Evolutionary conservation across 1,139 yeast species (phyloP).

Genomic region (Zygoascus sp.): DNA sequence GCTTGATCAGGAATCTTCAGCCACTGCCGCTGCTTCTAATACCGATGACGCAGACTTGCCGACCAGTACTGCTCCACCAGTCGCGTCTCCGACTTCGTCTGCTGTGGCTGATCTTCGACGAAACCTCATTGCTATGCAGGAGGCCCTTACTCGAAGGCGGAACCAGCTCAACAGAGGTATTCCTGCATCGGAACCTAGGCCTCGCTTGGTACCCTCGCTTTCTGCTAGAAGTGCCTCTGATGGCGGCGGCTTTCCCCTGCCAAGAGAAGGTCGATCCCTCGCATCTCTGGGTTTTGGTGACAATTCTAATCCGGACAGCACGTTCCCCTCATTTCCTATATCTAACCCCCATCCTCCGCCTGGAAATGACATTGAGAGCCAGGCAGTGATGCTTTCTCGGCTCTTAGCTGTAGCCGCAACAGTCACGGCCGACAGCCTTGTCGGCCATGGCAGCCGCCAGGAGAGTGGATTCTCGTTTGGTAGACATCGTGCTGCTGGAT

Average conservation of each 20-base stretch:
- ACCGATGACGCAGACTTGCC: background rate
- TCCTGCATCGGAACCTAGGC: background rate
- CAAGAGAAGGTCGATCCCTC: background rate
- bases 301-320: background rate
- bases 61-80: background rate
- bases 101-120: slow-evolving; percentile 5
- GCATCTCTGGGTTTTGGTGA: background rate
- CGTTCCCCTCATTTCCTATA: background rate
- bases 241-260: background rate
- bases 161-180: slow-evolving; percentile 1
- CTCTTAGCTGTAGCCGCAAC: slow-evolving; percentile 45
- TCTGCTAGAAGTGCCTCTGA: background rate
- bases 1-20: background rate
- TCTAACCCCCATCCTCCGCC: background rate
- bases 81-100: background rate
- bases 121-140: slow-evolving; percentile 5
- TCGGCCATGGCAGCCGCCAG: slow-evolving; percentile 31
- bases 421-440: slow-evolving; percentile 42
- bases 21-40: no score
- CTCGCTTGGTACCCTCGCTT: background rate
- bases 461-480: slow-evolving; percentile 23
- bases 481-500: slow-evolving; percentile 13
- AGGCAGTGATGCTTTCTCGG: slow-evolving; percentile 43
- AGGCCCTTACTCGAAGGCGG: slow-evolving; percentile 7
- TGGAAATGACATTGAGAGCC: slow-evolving; percentile 30